Base-by-base conservation (phyloP, 208 protist genomes). In the Crithidia acanthocephali region DNA sequence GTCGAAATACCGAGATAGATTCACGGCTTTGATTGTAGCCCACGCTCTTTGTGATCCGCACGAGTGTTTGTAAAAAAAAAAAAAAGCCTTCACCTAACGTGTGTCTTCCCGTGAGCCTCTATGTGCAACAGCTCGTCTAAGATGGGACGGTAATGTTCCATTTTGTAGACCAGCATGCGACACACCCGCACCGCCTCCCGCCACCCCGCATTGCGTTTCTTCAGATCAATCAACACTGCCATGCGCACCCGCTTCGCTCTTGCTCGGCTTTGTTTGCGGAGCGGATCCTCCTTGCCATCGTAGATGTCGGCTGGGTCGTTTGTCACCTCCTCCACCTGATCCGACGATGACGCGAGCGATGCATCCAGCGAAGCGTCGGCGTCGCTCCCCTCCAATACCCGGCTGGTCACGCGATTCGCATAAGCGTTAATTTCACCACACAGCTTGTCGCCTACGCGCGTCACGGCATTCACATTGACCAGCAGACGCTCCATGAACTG, bases 401-500 rank as follows among this genome's bases (percentile, higher is more conserved):
- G 6, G 25, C 58, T 9, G 40, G 30, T 23, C 16, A 40, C 23
- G 15, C 18, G 45, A 47, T 33, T 40, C 11, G 48, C 60, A 45
- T 66, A 66, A 1, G 3, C 13, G 25, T 42, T 32, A 3, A 66
- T 32, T 28, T 52, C 40, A 0, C 45, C 60, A 27, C 60, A 66
- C 44, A 66, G 20, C 20, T 55, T 40, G 2, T 51, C 45, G 10
- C 60, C 60, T 2, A 66, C 60, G 2, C 40, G 60, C 45, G 30
- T 55, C 44, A 66, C 60, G 0, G 60, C 60, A 16, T 66, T 25
- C 16, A 42, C 45, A 9, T 66, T 66, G 0, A 66, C 28, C 15
- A 27, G 4, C 11, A 66, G 45, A 2, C 60, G 60, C 28, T 55
- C 40, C 44, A 66, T 51, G 23, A 66, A 25, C 25, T 23, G 45